Percentiles rank a stretch among this genome's conserved stretches.
phyloP scores from a whole-genome alignment of 164 flowering plant species.

The Liriodendron chinense region DNA sequence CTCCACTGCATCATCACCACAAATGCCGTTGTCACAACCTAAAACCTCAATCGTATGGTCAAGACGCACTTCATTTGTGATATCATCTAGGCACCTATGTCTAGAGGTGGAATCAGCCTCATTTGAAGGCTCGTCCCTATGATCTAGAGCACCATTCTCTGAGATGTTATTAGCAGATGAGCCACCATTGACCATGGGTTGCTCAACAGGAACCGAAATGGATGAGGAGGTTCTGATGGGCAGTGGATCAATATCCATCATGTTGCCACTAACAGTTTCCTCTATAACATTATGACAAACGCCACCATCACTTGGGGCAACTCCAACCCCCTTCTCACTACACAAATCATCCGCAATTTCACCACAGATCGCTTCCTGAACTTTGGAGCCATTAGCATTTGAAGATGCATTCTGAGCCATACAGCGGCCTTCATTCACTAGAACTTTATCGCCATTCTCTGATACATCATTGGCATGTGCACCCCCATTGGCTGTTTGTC shows the following conservation, averaged over 20 bases:
- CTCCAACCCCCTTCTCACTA: neutral
- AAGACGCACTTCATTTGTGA: neutral
- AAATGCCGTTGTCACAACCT: conserved; percentile 2
- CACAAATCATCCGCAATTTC: neutral
- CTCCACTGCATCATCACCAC: conserved; percentile 8
- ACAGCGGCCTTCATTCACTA: neutral
- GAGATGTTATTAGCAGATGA: neutral
- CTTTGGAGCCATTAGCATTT: conserved; percentile 7
- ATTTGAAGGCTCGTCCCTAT: neutral
- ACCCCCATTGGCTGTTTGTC: neutral
- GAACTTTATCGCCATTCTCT: neutral
- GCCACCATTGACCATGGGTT: neutral
- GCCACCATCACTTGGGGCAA: neutral
- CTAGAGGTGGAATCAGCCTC: neutral
- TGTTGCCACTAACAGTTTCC: neutral
- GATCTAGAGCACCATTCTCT: neutral
- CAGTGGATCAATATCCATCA: neutral
- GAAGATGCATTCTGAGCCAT: conserved; percentile 10
- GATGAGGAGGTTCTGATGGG: neutral
- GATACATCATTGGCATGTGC: neutral
- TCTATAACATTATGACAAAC: neutral
- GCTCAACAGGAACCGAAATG: neutral
- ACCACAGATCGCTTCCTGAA: conserved; percentile 6
- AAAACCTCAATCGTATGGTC: neutral
- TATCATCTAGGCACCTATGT: neutral